These are phyloP conservation scores for Globisporangium solare DNA, from an alignment of 352 stramenopile genomes.

Conservation along the genomic window DNA sequence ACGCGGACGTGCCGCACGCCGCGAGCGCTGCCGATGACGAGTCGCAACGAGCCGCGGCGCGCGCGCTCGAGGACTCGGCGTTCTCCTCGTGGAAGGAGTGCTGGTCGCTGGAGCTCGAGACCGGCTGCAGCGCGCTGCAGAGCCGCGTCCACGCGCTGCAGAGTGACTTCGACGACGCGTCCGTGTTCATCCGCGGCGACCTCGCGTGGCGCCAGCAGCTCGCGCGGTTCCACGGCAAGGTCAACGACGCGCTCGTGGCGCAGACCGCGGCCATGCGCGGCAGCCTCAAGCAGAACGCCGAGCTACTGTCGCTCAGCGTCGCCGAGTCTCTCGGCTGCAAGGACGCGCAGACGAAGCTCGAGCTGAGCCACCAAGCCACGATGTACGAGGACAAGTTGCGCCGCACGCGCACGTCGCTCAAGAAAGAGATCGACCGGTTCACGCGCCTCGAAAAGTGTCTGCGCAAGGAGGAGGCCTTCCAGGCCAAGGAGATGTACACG, in stretches of 20 bases:
- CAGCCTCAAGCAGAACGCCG: conserved; percentile 27
- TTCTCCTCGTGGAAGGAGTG: conserved; percentile 12
- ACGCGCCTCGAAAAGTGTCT: conserved; percentile 57
- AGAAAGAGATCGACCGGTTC: conserved; percentile 66
- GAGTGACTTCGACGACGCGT: conserved; percentile 43
- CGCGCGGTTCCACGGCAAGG: conserved; percentile 32
- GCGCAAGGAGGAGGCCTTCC: conserved; percentile 46
- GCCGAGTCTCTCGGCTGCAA: conserved; percentile 32
- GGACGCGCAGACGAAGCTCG: conserved; percentile 25
- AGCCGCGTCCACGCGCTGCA: conserved; percentile 34
- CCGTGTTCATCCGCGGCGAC: conserved; percentile 57
- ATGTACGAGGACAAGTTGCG: conserved; percentile 54
- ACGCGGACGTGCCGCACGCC: no score
- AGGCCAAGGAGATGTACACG: conserved; percentile 41
- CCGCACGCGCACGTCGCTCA: conserved; percentile 37
- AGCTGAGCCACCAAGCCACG: conserved; percentile 32
- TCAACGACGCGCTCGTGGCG: conserved; percentile 32
- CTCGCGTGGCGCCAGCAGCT: conserved; percentile 62
- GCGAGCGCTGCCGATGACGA: no score
- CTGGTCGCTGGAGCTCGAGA: conserved; percentile 9
- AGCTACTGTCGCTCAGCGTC: conserved; percentile 29
- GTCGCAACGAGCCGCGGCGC: conserved; percentile 5
- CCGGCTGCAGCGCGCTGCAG: conserved; percentile 19
- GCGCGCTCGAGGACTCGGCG: conserved; percentile 8
- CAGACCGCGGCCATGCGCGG: conserved; percentile 19